Base-by-base conservation (phyloP, 2,329 filamentous ascomycete species). In the Pseudogymnoascus sp. region DNA sequence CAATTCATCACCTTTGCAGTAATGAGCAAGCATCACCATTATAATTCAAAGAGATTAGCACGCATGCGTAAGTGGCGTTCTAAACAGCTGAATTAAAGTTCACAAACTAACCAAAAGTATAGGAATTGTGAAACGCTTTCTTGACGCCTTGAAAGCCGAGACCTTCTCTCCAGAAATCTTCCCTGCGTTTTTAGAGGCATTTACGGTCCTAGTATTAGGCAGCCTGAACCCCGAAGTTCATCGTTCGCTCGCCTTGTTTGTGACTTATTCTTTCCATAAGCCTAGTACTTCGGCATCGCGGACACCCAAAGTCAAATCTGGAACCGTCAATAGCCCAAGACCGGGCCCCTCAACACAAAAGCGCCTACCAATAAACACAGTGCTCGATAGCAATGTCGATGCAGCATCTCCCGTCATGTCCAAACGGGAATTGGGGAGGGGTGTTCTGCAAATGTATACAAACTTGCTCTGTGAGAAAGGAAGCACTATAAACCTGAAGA, bases 111-210 rank as follows among this genome's bases (percentile, higher is more conserved):
- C 66, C 69, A 66, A 69, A 50, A 24, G 64, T 35, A 11, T 66
- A 95, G 91, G 91, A 62, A 93, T 96, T 64, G 89, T 96, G 43
- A 97, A 96, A 75, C 88, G 90, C 69, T 80, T 98, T 7, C 81
- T 98, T 1, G 93, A 98, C 73, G 91, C 91, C 10, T 79, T 98
- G 66, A 99, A 98, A 73, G 88, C 87, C 2, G 93, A 97, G 69
- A 82, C 85, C 0, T 85, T 97, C 38, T 85, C 85, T 0, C 80
- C 85, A 62, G 86, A 90, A 31, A 86, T 90, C 0, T 81, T 96
- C 61, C 85, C 85, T 0, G 84, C 89, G 63, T 96, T 96, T 68
- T 83, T 96, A 70, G 80, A 83, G 31, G 89, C 93, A 0, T 89
- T 99, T 66, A 88, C 88, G 70, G 86, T 87, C 11, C 82, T 99